Base-by-base conservation (phyloP, 495 filamentous ascomycete genomes). In the Tuber magnatum region DNA sequence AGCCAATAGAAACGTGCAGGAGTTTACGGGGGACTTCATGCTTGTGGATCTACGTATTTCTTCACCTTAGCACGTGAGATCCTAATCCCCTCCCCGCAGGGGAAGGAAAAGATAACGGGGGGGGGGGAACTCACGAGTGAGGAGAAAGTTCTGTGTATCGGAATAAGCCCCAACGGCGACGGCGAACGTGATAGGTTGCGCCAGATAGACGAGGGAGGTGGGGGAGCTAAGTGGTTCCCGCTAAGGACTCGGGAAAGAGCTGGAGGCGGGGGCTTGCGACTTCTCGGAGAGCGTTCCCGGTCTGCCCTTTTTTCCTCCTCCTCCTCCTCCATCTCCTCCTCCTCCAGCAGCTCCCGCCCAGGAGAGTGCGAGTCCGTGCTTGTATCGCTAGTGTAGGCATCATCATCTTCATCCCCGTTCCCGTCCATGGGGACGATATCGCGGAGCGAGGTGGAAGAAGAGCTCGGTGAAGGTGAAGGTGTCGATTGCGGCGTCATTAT, bases 1-100 rank as follows among this genome's bases (percentile, higher is more conserved):
- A 98, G 69, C 95, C 95, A 84, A 99, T 98, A 48, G 93, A 97
- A 73, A 98, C 92, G 84, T 99, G 91, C 51, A 93, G 86, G 43
- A 87, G 83, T 82, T 93, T 93, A 77, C 91, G 88, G 39, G 91
- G 91, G 43, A 93, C 88, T 82, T 93, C 91, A 80, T 93, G 91
- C 76, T 88, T 88, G 85, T 93, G 91, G 76, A 88, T 85, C 85
- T 84, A 70, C 51, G n/a, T 8, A 61, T 61, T 8, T 22, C 9
- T n/a, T 22, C 3, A 43, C 35, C 68, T 39, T n/a, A 72, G 56
- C n/a, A 32, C 16, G 74, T 44, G 71, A 46, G 14, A 32, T 39
- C 18, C 71, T 71, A 72, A 68, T 41, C 71, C 20, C 24, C 28
- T 28, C 5, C 16, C n/a, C n/a, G 10, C 5, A 42, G 28, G 12